Percentiles rank a stretch among this genome's conserved stretches.
Evolutionary conservation across 2,329 filamentous ascomycete genomes (phyloP).

Genomic region (Penicillium janthinellum): DNA sequence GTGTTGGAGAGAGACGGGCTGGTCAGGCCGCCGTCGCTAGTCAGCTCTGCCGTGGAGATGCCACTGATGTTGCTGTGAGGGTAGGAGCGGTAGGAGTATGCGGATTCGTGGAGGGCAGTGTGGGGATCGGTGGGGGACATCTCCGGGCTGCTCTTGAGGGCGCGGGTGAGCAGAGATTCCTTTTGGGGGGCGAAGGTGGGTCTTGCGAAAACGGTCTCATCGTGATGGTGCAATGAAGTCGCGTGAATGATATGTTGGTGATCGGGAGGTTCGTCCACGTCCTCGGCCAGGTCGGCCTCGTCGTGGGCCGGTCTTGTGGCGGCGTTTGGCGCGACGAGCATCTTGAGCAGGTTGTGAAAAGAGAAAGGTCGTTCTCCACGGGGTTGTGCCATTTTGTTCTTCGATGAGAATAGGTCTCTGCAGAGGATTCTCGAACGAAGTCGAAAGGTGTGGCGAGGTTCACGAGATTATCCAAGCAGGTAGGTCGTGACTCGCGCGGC

Average conservation of each 20-base stretch:
- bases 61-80: slow-evolving; percentile 75
- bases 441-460: slow-evolving; percentile 18
- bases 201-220: slow-evolving; percentile 44
- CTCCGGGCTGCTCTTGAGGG: slow-evolving; percentile 70
- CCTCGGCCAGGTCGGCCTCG: slow-evolving; percentile 69
- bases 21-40: slow-evolving; percentile 89
- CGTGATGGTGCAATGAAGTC: slow-evolving; percentile 33
- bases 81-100: slow-evolving; percentile 59
- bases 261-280: slow-evolving; percentile 89
- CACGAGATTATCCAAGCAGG: slow-evolving; percentile 18
- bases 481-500: slow-evolving; percentile 1
- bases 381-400: slow-evolving; percentile 38
- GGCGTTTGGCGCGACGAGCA: slow-evolving; percentile 47
- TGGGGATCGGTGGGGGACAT: slow-evolving; percentile 39
- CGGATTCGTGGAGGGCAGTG: slow-evolving; percentile 44
- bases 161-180: slow-evolving; percentile 84
- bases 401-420: slow-evolving; percentile 13
- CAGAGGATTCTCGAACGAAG: slow-evolving; percentile 12
- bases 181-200: slow-evolving; percentile 57
- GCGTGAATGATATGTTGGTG: slow-evolving; percentile 33
- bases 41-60: slow-evolving; percentile 84
- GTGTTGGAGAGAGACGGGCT: slow-evolving; percentile 86
- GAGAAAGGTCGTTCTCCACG: slow-evolving; percentile 38
- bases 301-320: slow-evolving; percentile 40
- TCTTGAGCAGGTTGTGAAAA: slow-evolving; percentile 47